Evolutionary conservation across 345 rosid genomes (phyloP), one percentile per base, ranked within the genome.

Genomic region (Geranium rotundifolium): DNA sequence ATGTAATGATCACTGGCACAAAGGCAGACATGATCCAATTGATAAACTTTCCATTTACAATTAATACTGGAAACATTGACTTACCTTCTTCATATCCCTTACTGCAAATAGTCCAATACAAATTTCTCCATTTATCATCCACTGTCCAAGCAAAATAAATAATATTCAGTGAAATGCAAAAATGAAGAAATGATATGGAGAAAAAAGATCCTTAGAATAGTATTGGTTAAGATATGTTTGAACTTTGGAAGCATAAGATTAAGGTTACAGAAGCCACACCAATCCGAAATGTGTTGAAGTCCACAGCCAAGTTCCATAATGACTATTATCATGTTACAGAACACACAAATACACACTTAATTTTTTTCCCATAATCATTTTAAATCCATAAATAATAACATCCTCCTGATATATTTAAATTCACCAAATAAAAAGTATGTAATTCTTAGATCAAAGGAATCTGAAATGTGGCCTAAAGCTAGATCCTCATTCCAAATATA

Each of bases 41-140:
- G 16, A 9, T 3, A 46, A 46, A 0, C 3, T 12, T 14, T 46
- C 14, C 52, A 46, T 12, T 12, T 46, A 46, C 14, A 46, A 46
- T 46, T 5, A 55, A 55, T 5, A 64, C 29, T 19, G 54, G 37
- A 14, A 19, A 10, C 18, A 59, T 2, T 55, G 55, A 46, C n/a
- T 39, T 80, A 93, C 97, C 97, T 86, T 78, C 72, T 80, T 86
- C 61, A 93, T 88, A 72, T 86, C 90, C 79, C 87, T 80, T 69
- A 90, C 62, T 20, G 99, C 90, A 82, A 93, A 93, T 65, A 93
- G 72, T 63, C 99, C 99, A 56, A 93, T 88, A 61, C 97, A 93
- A 71, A 93, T 90, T 81, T 93, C 99, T 71, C 99, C 99, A 74
- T 93, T 90, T 70, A 93, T 97, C 86, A 93, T 85, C 99, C 99